phyloP scores from a whole-genome alignment of 2,329 filamentous ascomycete species.

The Dactylellina haptotyla region DNA sequence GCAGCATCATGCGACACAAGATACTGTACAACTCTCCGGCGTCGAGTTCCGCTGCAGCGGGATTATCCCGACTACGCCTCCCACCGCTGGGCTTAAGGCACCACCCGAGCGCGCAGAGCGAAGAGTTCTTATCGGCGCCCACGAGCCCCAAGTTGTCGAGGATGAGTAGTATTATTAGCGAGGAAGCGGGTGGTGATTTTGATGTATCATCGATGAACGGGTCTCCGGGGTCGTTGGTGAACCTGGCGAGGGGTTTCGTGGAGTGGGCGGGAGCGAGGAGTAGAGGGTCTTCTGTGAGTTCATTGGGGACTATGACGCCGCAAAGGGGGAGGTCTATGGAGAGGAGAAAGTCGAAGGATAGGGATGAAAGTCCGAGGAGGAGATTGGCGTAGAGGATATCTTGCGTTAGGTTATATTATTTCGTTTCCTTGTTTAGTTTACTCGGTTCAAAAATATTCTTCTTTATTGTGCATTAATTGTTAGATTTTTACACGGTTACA shows the following conservation, averaged over 20 bases:
- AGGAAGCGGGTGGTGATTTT: background rate
- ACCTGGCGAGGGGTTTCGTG: constrained; percentile 28
- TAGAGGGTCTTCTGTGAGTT: constrained; percentile 38
- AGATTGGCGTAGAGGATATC: background rate
- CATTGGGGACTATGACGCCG: constrained; percentile 6
- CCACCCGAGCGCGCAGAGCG: constrained; percentile 1
- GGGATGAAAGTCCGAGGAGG: constrained; percentile 16
- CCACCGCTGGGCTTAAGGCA: background rate
- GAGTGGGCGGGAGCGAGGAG: constrained; percentile 28
- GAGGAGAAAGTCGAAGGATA: constrained; percentile 26
- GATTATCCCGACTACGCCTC: constrained; percentile 7
- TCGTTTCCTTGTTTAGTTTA: background rate
- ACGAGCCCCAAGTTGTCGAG: constrained; percentile 41
- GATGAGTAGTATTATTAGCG: constrained; percentile 36
- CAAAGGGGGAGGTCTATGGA: constrained; percentile 31
- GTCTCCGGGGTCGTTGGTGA: constrained; percentile 39
- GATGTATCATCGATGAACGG: constrained; percentile 36
- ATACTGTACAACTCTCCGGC: constrained; percentile 44
- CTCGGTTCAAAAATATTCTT: no score
- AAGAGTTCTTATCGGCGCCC: constrained; percentile 44
- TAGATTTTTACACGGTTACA: no score
- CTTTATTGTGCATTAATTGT: background rate
- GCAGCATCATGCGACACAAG: constrained; percentile 42
- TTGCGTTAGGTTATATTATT: background rate
- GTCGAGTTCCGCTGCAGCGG: constrained; percentile 23